Evolutionary conservation across 345 rosid genomes (phyloP).

Genomic region (Luvunga scandens): DNA sequence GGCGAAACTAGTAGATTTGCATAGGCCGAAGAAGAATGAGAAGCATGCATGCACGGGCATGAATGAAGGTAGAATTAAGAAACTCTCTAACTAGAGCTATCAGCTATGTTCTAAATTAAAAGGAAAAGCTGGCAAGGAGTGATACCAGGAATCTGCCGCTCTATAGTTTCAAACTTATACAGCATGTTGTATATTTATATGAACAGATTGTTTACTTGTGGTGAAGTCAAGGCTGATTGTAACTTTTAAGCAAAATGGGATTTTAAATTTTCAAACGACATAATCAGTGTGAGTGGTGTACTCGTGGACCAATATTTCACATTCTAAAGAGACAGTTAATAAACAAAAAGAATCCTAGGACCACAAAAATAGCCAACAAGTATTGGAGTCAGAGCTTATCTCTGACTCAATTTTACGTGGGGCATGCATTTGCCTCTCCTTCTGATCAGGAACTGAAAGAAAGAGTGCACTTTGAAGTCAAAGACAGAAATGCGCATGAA

Average conservation of each 20-base stretch:
- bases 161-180: neutral
- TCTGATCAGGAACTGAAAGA: neutral
- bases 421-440: neutral
- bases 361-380: neutral
- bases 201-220: neutral
- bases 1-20: neutral
- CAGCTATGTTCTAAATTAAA: too few species aligned
- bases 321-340: slow-evolving; percentile 1
- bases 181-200: neutral
- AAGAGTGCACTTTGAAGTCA: slow-evolving; percentile 18
- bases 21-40: neutral
- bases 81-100: neutral
- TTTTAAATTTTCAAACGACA: slow-evolving; percentile 5
- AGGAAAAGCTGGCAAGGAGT: neutral
- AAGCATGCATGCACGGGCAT: neutral
- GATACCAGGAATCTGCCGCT: neutral
- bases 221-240: slow-evolving; percentile 11
- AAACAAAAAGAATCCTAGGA: slow-evolving; percentile 19
- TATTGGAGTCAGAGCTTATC: slow-evolving; percentile 4
- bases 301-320: slow-evolving; percentile 8
- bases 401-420: slow-evolving; percentile 14
- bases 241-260: slow-evolving; percentile 1
- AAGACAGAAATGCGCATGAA: slow-evolving; percentile 26
- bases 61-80: neutral
- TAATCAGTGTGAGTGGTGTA: slow-evolving; percentile 11